phyloP scores from a whole-genome alignment of 257 asterid genomes.

The Solanum bulbocastanum region DNA sequence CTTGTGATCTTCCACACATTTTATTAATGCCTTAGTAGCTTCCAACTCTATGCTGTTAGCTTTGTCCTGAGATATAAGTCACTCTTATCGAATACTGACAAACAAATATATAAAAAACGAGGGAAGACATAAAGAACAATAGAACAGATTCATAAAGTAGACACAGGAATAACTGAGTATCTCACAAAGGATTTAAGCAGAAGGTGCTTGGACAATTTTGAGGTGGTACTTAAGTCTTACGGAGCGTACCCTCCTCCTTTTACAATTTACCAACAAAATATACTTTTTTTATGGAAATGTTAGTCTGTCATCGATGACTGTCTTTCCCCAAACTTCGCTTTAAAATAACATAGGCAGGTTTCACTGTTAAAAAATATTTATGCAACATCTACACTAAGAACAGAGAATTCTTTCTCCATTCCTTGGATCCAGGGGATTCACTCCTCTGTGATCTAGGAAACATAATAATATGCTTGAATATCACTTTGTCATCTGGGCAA shows the following conservation, averaged over 20 bases:
- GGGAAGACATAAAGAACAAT: not conserved
- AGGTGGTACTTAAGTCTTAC: not conserved
- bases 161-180: not conserved
- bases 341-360: not conserved
- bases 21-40: conserved; percentile 7
- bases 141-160: not conserved
- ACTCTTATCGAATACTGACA: not conserved
- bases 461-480: not conserved
- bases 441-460: not conserved
- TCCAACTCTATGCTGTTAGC: conserved; percentile 13
- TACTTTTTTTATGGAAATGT: not conserved
- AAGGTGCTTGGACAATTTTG: not conserved
- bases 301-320: not conserved
- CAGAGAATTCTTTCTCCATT: not conserved
- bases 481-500: not conserved
- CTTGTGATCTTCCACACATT: conserved; percentile 17
- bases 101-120: not conserved
- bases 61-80: conserved; percentile 2
- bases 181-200: not conserved
- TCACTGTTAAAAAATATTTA: not conserved
- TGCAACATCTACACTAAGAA: not conserved
- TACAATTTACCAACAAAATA: not conserved
- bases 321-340: not conserved
- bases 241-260: not conserved
- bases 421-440: not conserved